Conservation (phyloP, 768 basidiomycete genomes). For the Suillus spraguei region DNA sequence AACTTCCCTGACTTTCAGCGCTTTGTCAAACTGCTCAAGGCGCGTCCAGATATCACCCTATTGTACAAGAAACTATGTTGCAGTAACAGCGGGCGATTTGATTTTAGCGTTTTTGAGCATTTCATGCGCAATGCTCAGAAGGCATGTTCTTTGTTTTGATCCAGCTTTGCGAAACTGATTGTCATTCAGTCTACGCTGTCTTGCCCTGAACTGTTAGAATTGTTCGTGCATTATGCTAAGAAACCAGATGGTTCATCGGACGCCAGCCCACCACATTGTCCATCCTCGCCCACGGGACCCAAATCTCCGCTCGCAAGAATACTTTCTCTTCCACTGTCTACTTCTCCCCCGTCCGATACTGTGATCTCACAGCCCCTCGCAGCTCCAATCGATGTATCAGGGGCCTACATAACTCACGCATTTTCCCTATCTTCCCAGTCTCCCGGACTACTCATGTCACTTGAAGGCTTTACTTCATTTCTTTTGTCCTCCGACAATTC, state of each 20-base stretch:
- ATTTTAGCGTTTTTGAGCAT: conserved; percentile 42
- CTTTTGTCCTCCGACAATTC: conserved; percentile 81
- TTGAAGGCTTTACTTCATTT: conserved; percentile 76
- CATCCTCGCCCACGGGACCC: not conserved
- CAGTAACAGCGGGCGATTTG: conserved; percentile 34
- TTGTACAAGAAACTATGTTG: conserved; percentile 53
- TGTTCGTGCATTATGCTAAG: conserved; percentile 41
- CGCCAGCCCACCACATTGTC: not conserved
- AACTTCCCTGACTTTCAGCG: conserved; percentile 79
- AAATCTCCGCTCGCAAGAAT: not conserved
- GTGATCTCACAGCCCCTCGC: not conserved
- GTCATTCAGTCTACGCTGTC: conserved; percentile 37
- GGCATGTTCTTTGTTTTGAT: conserved; percentile 32
- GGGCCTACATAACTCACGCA: conserved; percentile 8
- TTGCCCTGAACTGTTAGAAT: conserved; percentile 32
- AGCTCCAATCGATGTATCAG: not conserved
- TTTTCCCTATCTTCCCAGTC: conserved; percentile 11
- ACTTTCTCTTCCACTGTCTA: not conserved
- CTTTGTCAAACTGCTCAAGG: conserved; percentile 82
- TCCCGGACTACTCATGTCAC: conserved; percentile 36
- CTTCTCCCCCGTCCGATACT: conserved; percentile 14
- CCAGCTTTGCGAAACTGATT: conserved; percentile 15
- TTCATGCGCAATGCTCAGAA: conserved; percentile 59
- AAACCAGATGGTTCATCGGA: conserved; percentile 8
- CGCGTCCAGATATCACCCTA: conserved; percentile 78